A percentile compares a stretch with the other conserved stretches of the same genome.
These are phyloP conservation scores for Stemphylium beticola DNA, from an alignment of 2,329 filamentous ascomycete genomes.

Conservation along the genomic window DNA sequence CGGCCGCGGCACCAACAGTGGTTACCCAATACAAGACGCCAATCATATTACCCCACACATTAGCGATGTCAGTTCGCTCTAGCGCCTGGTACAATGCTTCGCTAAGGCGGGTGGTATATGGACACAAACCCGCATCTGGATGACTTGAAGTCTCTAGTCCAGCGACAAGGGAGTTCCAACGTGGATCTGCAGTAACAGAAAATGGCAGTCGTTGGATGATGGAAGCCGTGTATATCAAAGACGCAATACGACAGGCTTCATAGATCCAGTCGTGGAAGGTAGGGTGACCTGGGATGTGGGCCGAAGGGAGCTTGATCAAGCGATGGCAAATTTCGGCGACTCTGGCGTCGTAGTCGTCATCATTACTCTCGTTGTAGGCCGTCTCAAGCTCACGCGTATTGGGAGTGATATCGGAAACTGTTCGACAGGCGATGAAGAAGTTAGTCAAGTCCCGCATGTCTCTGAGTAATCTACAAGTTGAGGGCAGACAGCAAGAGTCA, in stretches of 20 bases:
- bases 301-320: slow-evolving; percentile 29
- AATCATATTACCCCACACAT: slow-evolving; percentile 42
- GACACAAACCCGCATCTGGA: not conserved
- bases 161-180: slow-evolving; percentile 16
- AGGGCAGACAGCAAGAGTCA: slow-evolving; percentile 28
- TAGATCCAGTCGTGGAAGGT: slow-evolving; percentile 40
- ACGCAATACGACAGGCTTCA: slow-evolving; percentile 43
- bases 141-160: slow-evolving; percentile 1
- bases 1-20: slow-evolving; percentile 39
- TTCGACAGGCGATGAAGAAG: slow-evolving; percentile 29
- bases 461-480: slow-evolving; percentile 32
- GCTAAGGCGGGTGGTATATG: slow-evolving; percentile 19
- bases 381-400: slow-evolving; percentile 11
- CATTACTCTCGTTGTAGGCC: not conserved
- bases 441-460: slow-evolving; percentile 44
- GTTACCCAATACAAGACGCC: slow-evolving; percentile 46
- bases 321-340: slow-evolving; percentile 24
- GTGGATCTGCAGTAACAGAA: slow-evolving; percentile 34
- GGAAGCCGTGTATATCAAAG: slow-evolving; percentile 42
- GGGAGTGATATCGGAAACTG: not conserved
- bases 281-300: slow-evolving; percentile 24
- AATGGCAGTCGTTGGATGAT: slow-evolving; percentile 37
- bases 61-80: slow-evolving; percentile 27
- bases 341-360: slow-evolving; percentile 21
- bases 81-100: slow-evolving; percentile 32